Conservation (phyloP, 1,284 basidiomycete species). For the Neolentinus lepideus region DNA sequence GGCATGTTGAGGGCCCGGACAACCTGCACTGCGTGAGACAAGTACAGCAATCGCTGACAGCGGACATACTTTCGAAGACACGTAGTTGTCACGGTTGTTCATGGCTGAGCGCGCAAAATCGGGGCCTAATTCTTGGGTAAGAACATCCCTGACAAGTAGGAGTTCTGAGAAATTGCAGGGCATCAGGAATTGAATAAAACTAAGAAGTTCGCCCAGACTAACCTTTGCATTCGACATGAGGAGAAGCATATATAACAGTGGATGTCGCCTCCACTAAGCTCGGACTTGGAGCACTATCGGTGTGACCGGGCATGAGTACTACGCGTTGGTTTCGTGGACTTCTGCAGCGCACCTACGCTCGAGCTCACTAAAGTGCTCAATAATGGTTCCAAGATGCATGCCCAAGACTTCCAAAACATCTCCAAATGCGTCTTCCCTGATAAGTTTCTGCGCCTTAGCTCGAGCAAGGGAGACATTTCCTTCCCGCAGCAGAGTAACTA, state of each 20-base stretch:
- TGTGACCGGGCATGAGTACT: constrained; percentile 11
- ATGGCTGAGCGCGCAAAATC: constrained; percentile 50
- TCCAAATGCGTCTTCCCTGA: constrained; percentile 53
- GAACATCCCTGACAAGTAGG: constrained; percentile 40
- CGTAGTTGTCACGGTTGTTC: constrained; percentile 43
- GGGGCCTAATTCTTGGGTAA: constrained; percentile 47
- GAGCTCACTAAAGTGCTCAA: constrained; percentile 51
- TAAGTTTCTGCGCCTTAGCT: constrained; percentile 58
- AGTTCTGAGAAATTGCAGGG: constrained; percentile 39
- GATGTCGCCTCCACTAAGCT: constrained; percentile 54
- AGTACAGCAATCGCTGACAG: constrained; percentile 2
- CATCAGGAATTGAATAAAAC: background rate
- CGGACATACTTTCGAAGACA: constrained; percentile 41
- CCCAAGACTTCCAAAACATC: constrained; percentile 59
- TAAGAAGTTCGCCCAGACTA: background rate
- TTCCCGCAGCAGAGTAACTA: constrained; percentile 56
- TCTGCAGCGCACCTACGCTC: constrained; percentile 35
- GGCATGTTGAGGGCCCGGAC: constrained; percentile 41
- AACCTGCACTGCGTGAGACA: constrained; percentile 28
- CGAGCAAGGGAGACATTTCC: constrained; percentile 55
- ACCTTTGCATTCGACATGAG: constrained; percentile 55
- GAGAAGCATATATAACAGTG: constrained; percentile 57
- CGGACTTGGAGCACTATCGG: constrained; percentile 37
- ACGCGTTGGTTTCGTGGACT: background rate
- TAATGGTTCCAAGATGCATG: constrained; percentile 54